Evolutionary conservation across 2,329 filamentous ascomycete species (phyloP), one percentile per base, ranked within the genome.

Genomic region (Trichophyton schoenleinii): DNA sequence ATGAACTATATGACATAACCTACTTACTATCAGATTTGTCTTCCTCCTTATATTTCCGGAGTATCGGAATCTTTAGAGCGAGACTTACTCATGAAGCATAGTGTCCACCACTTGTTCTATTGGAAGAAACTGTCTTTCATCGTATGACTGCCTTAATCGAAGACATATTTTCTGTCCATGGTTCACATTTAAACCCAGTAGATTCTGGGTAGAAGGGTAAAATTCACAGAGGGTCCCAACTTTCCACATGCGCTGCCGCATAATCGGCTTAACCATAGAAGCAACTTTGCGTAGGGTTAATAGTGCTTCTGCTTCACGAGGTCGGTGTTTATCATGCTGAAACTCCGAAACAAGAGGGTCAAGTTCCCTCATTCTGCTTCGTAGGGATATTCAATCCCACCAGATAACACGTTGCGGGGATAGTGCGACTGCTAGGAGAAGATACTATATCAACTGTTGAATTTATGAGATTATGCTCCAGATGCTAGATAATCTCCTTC

Each of bases 241-340:
- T 64, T 79, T 86, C 89, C 91, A 97, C 61, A 81, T 81, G 49
- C 89, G 84, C 57, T 89, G 89, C 65, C 90, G 82, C 91, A 97
- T 97, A 64, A 97, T 89, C 18, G 92, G 92, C 72, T 96, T 96
- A 64, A 96, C 91, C 62, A 95, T 75, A 28, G 91, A 95, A 2
- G 90, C 90, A 46, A 95, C 81, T 73, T 88, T 91, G 68, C 85
- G 87, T 25, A 97, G 80, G 62, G 83, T 83, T 41, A 83, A 69
- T 2, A 82, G 70, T 9, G 80, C 80, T 63, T 82, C 80, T n/a
- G 74, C 71, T 64, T 79, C 77, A 9, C 79, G 74, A 9, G 75
- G 74, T 7, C 76, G 72, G 31, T 74, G 71, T 53, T 78, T 77
- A n/a, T 82, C 73, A 73, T 83, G 79, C 52, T 80, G 77, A 65